A percentile compares a stretch with the other conserved stretches of the same genome.
Evolutionary conservation across 1,139 yeast species (phyloP).

Genomic region (Zygotorulaspora mrakii): DNA sequence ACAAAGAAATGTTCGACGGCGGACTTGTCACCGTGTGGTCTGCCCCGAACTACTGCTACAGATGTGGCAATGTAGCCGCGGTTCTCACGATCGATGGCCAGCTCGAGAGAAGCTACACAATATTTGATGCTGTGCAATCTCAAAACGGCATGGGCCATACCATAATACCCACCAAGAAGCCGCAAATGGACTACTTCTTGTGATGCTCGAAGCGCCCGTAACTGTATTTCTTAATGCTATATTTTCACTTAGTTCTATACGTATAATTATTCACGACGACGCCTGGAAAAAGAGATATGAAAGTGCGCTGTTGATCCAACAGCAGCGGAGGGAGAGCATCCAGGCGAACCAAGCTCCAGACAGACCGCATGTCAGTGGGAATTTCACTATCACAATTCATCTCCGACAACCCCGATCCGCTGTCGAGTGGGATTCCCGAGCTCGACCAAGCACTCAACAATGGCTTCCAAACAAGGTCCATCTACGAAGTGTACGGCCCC

Average conservation of each 20-base stretch:
- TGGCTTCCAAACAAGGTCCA: conserved; percentile 31
- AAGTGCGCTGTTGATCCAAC: too few species aligned
- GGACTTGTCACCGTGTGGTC: conserved; percentile 89
- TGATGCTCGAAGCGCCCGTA: conserved; percentile 8
- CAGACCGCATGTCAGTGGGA: conserved; percentile 30
- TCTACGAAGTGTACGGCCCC: conserved; percentile 36
- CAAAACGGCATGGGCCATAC: conserved; percentile 37
- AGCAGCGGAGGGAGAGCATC: too few species aligned
- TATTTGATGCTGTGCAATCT: conserved; percentile 72
- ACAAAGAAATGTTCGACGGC: conserved; percentile 80
- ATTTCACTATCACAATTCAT: conserved; percentile 35
- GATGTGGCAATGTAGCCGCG: conserved; percentile 95
- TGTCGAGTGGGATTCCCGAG: conserved; percentile 25
- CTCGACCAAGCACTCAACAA: conserved; percentile 27
- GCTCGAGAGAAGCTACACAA: conserved; percentile 67
- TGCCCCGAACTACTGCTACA: conserved; percentile 92
- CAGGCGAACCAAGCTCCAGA: not conserved
- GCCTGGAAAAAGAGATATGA: too few species aligned
- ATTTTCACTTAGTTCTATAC: too few species aligned
- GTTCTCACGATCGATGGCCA: conserved; percentile 75
- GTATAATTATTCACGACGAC: too few species aligned
- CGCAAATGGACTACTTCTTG: conserved; percentile 38
- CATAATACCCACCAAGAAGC: conserved; percentile 36
- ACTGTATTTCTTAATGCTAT: too few species aligned
- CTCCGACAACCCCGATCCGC: conserved; percentile 23